These are phyloP conservation scores for Microbotryum silenes-acaulis DNA, from an alignment of 1,284 basidiomycete species.

Conservation along the genomic window DNA sequence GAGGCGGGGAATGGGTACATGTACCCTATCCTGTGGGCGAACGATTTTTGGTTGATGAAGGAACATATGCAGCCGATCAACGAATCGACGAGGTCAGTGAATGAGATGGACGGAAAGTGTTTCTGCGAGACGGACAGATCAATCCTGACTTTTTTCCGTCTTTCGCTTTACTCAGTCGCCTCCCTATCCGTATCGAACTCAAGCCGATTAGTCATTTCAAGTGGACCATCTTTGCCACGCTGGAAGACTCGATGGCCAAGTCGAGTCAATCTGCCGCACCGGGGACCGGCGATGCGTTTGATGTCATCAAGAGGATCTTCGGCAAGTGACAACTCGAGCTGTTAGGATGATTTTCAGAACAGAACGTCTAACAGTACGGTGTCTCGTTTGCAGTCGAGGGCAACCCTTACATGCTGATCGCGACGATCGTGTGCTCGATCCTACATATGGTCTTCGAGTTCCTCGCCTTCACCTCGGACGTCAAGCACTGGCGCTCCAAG, in stretches of 20 bases:
- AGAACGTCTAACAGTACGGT: slow-evolving; percentile 32
- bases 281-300: slow-evolving; percentile 45
- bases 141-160: too few species aligned
- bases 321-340: too few species aligned
- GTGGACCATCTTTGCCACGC: slow-evolving; percentile 36
- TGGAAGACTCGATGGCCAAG: slow-evolving; percentile 58
- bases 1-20: background rate
- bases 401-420: slow-evolving; percentile 76
- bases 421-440: slow-evolving; percentile 66
- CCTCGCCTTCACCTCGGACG: slow-evolving; percentile 87
- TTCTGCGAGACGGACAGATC: too few species aligned
- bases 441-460: slow-evolving; percentile 88
- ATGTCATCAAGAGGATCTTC: slow-evolving; percentile 88
- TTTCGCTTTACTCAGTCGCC: background rate
- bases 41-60: slow-evolving; percentile 73
- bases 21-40: slow-evolving; percentile 82
- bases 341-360: slow-evolving; percentile 38
- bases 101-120: too few species aligned
- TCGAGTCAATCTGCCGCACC: slow-evolving; percentile 18
- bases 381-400: slow-evolving; percentile 52
- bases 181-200: slow-evolving; percentile 68
- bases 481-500: slow-evolving; percentile 89
- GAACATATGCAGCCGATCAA: slow-evolving; percentile 42
- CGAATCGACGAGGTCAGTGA: slow-evolving; percentile 21
- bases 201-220: slow-evolving; percentile 55